phyloP scores from a whole-genome alignment of 257 asterid genomes.

The Eucommia ulmoides region DNA sequence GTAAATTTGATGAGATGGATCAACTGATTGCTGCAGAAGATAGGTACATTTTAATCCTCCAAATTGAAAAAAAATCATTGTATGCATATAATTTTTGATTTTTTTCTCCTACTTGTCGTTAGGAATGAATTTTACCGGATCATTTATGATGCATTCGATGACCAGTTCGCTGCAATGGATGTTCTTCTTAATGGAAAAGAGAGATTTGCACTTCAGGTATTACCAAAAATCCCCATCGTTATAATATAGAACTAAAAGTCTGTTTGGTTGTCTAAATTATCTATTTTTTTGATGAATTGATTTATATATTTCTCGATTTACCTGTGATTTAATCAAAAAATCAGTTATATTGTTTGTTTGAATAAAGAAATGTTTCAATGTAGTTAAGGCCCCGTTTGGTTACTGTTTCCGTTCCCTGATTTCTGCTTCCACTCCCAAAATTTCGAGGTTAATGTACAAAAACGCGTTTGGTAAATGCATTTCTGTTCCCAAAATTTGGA shows the following conservation, averaged over 20 bases:
- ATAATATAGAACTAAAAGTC: not conserved
- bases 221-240: not conserved
- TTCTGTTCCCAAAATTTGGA: no score
- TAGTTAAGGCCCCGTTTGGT: not conserved
- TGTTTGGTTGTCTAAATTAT: not conserved
- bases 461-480: no score
- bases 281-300: not conserved
- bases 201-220: conserved; percentile 78
- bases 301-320: not conserved
- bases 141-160: conserved; percentile 59
- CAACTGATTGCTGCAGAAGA: conserved; percentile 43
- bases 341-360: not conserved
- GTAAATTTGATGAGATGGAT: conserved; percentile 91
- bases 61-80: not conserved
- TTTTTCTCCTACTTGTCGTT: conserved; percentile 10
- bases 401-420: not conserved
- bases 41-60: conserved; percentile 9
- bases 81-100: not conserved
- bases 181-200: conserved; percentile 76
- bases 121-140: conserved; percentile 65
- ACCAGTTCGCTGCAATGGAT: conserved; percentile 58
- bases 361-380: not conserved
- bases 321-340: no score
- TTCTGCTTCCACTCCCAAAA: no score
- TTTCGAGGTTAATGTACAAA: no score